phyloP scores from a whole-genome alignment of 2,329 filamentous ascomycete species.

The Drechslerella coelobrocha region DNA sequence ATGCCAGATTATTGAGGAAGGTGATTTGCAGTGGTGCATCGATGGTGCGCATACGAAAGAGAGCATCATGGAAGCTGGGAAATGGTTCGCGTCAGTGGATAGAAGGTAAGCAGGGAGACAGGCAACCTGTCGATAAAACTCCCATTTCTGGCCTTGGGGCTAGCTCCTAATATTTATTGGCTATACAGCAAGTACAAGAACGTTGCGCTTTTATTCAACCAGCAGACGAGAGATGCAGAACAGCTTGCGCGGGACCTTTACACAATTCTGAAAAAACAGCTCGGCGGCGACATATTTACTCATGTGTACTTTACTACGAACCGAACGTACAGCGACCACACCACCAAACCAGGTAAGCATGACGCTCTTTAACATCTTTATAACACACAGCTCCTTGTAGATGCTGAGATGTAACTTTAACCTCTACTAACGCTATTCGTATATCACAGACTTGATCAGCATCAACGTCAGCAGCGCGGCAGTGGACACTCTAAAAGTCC shows the following conservation, averaged over 20 bases:
- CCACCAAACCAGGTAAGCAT: slow-evolving; percentile 62
- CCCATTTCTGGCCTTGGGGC: slow-evolving; percentile 32
- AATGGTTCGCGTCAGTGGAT: slow-evolving; percentile 70
- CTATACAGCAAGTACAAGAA: slow-evolving; percentile 52
- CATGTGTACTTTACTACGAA: slow-evolving; percentile 85
- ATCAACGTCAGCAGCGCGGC: slow-evolving; percentile 68
- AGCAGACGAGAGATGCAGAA: slow-evolving; percentile 80
- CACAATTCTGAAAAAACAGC: slow-evolving; percentile 57
- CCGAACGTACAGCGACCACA: slow-evolving; percentile 64
- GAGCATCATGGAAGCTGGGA: slow-evolving; percentile 76
- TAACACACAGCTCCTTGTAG: too few species aligned
- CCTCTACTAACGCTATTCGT: too few species aligned
- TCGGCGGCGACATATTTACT: slow-evolving; percentile 64
- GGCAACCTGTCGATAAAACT: slow-evolving; percentile 20
- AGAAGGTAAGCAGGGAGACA: slow-evolving; percentile 16
- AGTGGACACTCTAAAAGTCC: slow-evolving; percentile 69
- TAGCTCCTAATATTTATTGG: background rate
- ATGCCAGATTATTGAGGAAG: slow-evolving; percentile 71
- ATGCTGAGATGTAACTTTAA: too few species aligned
- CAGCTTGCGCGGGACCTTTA: slow-evolving; percentile 71
- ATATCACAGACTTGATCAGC: slow-evolving; percentile 67
- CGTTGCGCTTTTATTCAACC: slow-evolving; percentile 82
- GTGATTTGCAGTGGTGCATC: slow-evolving; percentile 74
- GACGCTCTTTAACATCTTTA: slow-evolving; percentile 55
- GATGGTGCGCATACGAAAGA: slow-evolving; percentile 89